Evolutionary conservation across 768 basidiomycete species (phyloP), one percentile per base, ranked within the genome.

Genomic region (Pulveroboletus ravenelii): DNA sequence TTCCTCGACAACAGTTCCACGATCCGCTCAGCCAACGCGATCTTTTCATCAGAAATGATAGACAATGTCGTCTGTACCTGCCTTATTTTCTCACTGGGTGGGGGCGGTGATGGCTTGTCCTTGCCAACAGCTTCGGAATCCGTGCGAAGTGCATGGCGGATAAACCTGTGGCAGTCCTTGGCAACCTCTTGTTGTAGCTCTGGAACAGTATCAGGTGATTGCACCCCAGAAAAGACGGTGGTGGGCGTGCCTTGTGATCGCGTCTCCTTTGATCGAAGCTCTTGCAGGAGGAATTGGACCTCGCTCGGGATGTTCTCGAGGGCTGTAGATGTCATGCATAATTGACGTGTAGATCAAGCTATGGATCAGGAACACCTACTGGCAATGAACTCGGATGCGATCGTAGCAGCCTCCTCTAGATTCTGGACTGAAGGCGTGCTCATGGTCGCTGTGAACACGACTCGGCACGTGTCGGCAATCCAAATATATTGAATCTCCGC

Each of bases 251-350:
- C 77, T 62, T 77, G 73, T 1, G 71, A 70, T 50, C 67, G 68
- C 8, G 60, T 60, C 41, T 79, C 77, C 52, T 72, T 77, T 46
- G 70, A 61, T 34, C 72, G 70, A 31, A 78, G 77, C 54, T 78
- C 77, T 14, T 73, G 69, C n/a, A 78, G 67, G 15, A 78, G 66
- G 53, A 71, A 72, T 23, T 74, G 72, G 9, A 79, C 67, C 59
- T 78, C 77, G 30, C 69, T 71, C 1, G 77, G 77, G 51, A 78
- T 63, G 54, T 78, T 78, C 50, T 78, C 77, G 17, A 78, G 70
- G 45, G 74, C 77, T 78, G 55, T 15, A 27, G 17, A 29, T 12
- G 12, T 23, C 44, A 36, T 37, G 15, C 20, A 27, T 10, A 30
- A 35, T 29, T 15, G 2, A n/a, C 10, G 40, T 25, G 34, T 6